A percentile compares a stretch with the other conserved stretches of the same genome.
phyloP scores from a whole-genome alignment of 2,329 filamentous ascomycete genomes.

The Fusarium transvaalense region DNA sequence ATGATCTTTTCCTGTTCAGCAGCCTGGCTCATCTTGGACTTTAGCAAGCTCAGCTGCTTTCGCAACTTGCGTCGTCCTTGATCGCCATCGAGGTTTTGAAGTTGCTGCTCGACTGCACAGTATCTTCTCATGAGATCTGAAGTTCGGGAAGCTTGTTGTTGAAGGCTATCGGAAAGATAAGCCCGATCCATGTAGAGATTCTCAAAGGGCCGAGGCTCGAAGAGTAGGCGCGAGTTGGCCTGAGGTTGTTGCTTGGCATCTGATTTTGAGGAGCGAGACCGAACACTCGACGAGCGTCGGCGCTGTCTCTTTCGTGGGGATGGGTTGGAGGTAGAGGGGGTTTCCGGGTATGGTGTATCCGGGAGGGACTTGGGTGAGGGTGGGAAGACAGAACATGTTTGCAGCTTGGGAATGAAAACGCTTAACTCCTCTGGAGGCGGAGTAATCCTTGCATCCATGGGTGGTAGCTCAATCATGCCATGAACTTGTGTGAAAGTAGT shows the following conservation, averaged over 20 bases:
- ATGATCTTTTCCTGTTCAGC: constrained; percentile 62
- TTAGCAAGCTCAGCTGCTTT: constrained; percentile 59
- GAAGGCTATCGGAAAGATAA: constrained; percentile 60
- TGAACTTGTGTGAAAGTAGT: constrained; percentile 21
- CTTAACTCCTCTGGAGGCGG: constrained; percentile 35
- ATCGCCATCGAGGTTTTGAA: constrained; percentile 42
- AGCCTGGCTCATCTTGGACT: constrained; percentile 58
- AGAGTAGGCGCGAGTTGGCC: constrained; percentile 38
- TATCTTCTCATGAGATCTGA: constrained; percentile 57
- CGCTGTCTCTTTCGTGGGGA: constrained; percentile 18
- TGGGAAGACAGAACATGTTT: constrained; percentile 17
- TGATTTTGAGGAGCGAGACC: constrained; percentile 1
- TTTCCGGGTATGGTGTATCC: constrained; percentile 15
- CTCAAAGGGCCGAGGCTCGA: constrained; percentile 57
- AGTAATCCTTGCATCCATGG: constrained; percentile 39
- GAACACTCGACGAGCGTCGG: constrained; percentile 30
- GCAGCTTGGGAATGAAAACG: constrained; percentile 16
- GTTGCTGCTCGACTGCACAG: constrained; percentile 52
- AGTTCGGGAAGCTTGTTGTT: constrained; percentile 56
- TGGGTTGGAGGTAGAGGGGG: neutral
- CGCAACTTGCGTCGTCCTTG: constrained; percentile 52
- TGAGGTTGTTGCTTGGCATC: constrained; percentile 15
- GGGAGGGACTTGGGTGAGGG: constrained; percentile 21
- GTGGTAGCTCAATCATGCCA: constrained; percentile 24
- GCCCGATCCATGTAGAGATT: constrained; percentile 61